Conservation (phyloP, 495 filamentous ascomycete species). For the Neurospora sp. region DNA sequence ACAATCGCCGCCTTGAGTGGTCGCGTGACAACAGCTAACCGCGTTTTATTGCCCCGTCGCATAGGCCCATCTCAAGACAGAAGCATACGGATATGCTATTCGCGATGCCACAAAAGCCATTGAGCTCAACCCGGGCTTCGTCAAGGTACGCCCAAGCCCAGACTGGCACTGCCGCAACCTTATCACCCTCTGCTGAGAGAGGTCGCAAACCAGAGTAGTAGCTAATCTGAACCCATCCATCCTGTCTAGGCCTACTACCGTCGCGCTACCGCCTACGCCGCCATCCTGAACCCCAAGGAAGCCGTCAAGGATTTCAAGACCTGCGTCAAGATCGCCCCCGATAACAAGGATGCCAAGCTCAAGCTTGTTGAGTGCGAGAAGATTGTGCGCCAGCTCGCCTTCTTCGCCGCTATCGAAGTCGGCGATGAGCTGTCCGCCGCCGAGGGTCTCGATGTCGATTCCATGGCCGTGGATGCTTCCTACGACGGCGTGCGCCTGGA, state of each 20-base stretch:
- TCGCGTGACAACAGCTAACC: constrained; percentile 42
- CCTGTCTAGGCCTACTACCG: constrained; percentile 77
- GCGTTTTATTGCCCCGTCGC: neutral
- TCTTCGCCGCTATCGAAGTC: constrained; percentile 90
- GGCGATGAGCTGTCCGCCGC: constrained; percentile 84
- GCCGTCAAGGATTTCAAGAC: constrained; percentile 88
- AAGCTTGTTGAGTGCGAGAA: constrained; percentile 89
- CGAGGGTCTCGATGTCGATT: constrained; percentile 79
- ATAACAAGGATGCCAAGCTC: constrained; percentile 80
- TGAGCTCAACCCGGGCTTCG: constrained; percentile 76
- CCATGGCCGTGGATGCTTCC: constrained; percentile 65
- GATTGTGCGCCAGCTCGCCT: constrained; percentile 78
- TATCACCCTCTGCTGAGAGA: neutral
- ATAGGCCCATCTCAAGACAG: constrained; percentile 88
- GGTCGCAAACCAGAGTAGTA: neutral
- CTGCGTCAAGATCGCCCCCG: constrained; percentile 75
- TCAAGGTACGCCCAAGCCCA: constrained; percentile 51
- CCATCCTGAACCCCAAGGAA: constrained; percentile 76
- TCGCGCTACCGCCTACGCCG: constrained; percentile 80
- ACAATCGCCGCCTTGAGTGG: constrained; percentile 9
- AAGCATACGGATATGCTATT: constrained; percentile 87
- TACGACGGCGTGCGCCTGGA: constrained; percentile 81
- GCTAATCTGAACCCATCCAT: constrained; percentile 1
- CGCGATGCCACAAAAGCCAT: constrained; percentile 89
- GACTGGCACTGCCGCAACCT: neutral